Evolutionary conservation across 306 rosid species (phyloP).

Genomic region (Dalbergia oliveri): DNA sequence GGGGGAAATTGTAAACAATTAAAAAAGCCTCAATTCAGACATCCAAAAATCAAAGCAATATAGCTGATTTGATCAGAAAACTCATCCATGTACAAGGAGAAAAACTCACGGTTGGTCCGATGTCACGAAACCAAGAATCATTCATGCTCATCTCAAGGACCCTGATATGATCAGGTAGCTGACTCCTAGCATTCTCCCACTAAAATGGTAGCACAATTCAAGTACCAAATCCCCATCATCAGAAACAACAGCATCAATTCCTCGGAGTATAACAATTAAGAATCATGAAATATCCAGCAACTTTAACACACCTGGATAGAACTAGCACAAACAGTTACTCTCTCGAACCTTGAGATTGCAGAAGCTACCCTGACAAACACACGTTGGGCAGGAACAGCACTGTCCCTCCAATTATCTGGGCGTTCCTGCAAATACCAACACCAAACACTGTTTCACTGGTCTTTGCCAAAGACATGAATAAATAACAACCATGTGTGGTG

Average conservation of each 20-base stretch:
- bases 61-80: slow-evolving; percentile 6
- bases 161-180: slow-evolving; percentile 71
- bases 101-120: slow-evolving; percentile 83
- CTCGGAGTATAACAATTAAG: background rate
- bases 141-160: slow-evolving; percentile 80
- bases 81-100: slow-evolving; percentile 2
- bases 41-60: background rate
- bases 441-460: background rate
- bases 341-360: slow-evolving; percentile 84
- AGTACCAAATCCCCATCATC: background rate
- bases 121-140: slow-evolving; percentile 95
- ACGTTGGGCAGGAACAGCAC: slow-evolving; percentile 67
- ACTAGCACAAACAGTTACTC: slow-evolving; percentile 80
- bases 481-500: background rate
- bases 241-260: slow-evolving; percentile 1
- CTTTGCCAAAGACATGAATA: background rate
- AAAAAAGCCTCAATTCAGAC: slow-evolving; percentile 1
- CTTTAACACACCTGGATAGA: slow-evolving; percentile 63
- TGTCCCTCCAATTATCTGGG: slow-evolving; percentile 85
- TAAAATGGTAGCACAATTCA: slow-evolving; percentile 34
- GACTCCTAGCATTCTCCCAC: slow-evolving; percentile 85
- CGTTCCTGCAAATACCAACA: slow-evolving; percentile 70
- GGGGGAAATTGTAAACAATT: background rate
- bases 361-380: slow-evolving; percentile 73
- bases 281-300: background rate